Evolutionary conservation across 2,329 filamentous ascomycete genomes (phyloP), one percentile per base, ranked within the genome.

Genomic region (Bipolaris cookei): DNA sequence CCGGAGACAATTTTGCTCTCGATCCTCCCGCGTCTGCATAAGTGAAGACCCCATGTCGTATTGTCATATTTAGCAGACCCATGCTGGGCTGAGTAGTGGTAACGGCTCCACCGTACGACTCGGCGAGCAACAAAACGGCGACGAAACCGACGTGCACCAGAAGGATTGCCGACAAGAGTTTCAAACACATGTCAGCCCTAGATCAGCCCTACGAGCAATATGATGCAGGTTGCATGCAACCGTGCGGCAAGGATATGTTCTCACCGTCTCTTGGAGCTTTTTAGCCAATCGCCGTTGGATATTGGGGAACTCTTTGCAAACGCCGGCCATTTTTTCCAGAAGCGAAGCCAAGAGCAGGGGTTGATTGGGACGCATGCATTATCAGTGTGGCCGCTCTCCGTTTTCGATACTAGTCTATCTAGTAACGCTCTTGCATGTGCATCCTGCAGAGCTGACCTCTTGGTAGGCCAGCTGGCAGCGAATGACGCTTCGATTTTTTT

Each of bases 171-270:
- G 41, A 49, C 28, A 13, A 16, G 38, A 14, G 42, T 45, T 45
- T 44, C 28, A 32, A n/a, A 37, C 35, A 32, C 18, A 53, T 56
- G 59, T 67, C 51, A 66, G 62, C 58, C 56, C 51, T 62, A 53
- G 49, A 45, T 66, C 67, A 72, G 68, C 68, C 68, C 62, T 71
- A 70, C 61, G 51, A 48, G 51, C 54, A 51, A 46, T 30, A 54
- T 41, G 41, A 43, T 53, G 42, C 42, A 21, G 45, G 42, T 39
- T 35, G 50, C 48, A 45, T 62, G 56, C 56, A 47, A 57, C 66
- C 50, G 54, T 55, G 51, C 52, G 30, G 51, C 59, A 58, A 53
- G 51, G 39, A 16, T 56, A 49, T 52, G 47, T 64, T 65, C 67
- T 71, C 69, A 71, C 70, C 68, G 66, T 65, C 59, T 39, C 44